These are phyloP conservation scores for Xylaria sp. DNA, from an alignment of 2,329 filamentous ascomycete genomes.

Conservation along the genomic window DNA sequence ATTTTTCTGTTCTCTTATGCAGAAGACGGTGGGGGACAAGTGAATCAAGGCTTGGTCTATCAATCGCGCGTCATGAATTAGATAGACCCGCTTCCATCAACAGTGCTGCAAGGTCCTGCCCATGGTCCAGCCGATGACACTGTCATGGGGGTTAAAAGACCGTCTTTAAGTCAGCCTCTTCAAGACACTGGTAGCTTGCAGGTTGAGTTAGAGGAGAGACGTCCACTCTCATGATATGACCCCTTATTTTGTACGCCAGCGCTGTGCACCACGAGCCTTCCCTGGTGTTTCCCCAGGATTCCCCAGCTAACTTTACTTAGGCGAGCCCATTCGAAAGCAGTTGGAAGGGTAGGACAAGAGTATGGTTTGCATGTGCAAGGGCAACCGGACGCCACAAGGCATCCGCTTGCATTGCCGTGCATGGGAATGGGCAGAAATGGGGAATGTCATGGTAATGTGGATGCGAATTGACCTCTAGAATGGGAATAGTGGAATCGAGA, in stretches of 20 bases:
- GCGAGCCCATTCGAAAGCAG: slow-evolving; percentile 31
- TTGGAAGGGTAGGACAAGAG: slow-evolving; percentile 30
- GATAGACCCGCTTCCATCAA: slow-evolving; percentile 8
- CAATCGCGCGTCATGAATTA: neutral
- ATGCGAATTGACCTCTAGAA: slow-evolving; percentile 1
- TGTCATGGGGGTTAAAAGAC: neutral
- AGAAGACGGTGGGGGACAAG: too few species aligned
- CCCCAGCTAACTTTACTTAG: slow-evolving; percentile 35
- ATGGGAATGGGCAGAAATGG: slow-evolving; percentile 17
- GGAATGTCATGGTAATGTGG: slow-evolving; percentile 13
- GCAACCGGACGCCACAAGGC: slow-evolving; percentile 25
- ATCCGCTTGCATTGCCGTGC: slow-evolving; percentile 37
- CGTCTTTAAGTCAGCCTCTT: neutral
- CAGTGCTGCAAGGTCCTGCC: neutral
- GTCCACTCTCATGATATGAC: neutral
- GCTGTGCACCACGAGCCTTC: slow-evolving; percentile 8
- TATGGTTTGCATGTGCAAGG: slow-evolving; percentile 38
- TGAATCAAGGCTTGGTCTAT: slow-evolving; percentile 5
- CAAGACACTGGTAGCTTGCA: neutral
- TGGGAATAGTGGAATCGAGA: slow-evolving; percentile 34
- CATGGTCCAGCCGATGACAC: neutral
- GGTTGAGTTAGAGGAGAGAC: neutral
- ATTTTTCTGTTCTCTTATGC: neutral
- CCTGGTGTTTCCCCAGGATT: slow-evolving; percentile 31
- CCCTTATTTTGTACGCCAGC: neutral